phyloP scores from a whole-genome alignment of 192 early-diverging fungal species.

The Coemansia sp. region DNA sequence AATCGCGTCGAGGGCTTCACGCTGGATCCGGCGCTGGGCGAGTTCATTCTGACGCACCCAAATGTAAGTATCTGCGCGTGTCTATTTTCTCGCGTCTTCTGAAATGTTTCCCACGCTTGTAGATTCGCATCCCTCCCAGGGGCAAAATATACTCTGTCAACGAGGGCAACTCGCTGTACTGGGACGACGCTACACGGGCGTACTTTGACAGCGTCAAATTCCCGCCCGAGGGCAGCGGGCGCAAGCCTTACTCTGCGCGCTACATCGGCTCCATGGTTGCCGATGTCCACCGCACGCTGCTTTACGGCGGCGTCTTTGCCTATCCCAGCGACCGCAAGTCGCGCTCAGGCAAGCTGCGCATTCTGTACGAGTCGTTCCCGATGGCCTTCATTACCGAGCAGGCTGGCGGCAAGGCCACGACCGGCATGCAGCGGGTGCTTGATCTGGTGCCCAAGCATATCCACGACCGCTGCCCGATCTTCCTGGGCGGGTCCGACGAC shows the following conservation, averaged over 20 bases:
- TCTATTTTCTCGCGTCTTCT: neutral
- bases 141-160: slow-evolving; percentile 99
- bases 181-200: slow-evolving; percentile 78
- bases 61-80: slow-evolving; percentile 29
- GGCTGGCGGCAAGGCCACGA: slow-evolving; percentile 91
- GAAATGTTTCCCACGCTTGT: slow-evolving; percentile 12
- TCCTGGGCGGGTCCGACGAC: slow-evolving; percentile 87
- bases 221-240: slow-evolving; percentile 63
- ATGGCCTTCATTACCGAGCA: slow-evolving; percentile 94
- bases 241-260: slow-evolving; percentile 86
- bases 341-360: slow-evolving; percentile 86
- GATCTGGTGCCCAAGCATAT: slow-evolving; percentile 84
- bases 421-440: slow-evolving; percentile 76
- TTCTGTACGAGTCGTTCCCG: slow-evolving; percentile 99
- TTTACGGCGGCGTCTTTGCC: slow-evolving; percentile 89
- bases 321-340: slow-evolving; percentile 80
- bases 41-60: slow-evolving; percentile 98
- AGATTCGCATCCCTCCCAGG: slow-evolving; percentile 64
- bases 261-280: slow-evolving; percentile 99
- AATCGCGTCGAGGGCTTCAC: slow-evolving; percentile 91
- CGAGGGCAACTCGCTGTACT: slow-evolving; percentile 93
- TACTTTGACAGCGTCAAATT: slow-evolving; percentile 92
- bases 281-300: slow-evolving; percentile 93
- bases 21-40: slow-evolving; percentile 93
- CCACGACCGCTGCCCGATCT: slow-evolving; percentile 88